Conservation (phyloP, 2,329 filamentous ascomycete species). For the Apiospora saccharicola region DNA sequence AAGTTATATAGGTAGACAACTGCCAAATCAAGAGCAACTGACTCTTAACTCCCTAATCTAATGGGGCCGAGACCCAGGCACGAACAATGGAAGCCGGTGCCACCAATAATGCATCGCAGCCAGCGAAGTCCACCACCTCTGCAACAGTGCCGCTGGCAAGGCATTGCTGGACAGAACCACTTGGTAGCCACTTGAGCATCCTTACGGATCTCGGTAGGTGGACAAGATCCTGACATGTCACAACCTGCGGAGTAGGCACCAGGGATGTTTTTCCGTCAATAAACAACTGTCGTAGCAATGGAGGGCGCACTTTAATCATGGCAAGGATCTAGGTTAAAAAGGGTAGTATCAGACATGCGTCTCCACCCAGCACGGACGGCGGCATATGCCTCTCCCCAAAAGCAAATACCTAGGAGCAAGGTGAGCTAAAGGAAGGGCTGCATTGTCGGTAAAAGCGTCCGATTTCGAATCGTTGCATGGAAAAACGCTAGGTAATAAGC, state of each 20-base stretch:
- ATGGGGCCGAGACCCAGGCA: neutral
- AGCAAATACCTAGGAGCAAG: neutral
- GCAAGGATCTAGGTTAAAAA: conserved; percentile 16
- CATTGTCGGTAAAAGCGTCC: neutral
- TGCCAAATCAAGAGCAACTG: neutral
- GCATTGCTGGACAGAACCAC: conserved; percentile 12
- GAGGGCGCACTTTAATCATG: conserved; percentile 18
- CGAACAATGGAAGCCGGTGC: neutral
- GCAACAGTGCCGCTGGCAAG: neutral
- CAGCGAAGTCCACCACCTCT: neutral
- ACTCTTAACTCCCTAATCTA: neutral
- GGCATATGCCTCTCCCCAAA: neutral
- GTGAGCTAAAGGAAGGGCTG: neutral
- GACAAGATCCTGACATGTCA: neutral
- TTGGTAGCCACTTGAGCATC: neutral
- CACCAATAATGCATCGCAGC: conserved; percentile 1
- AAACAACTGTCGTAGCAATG: conserved; percentile 13
- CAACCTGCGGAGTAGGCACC: neutral
- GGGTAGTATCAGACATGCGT: conserved; percentile 10
- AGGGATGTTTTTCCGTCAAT: conserved; percentile 17
- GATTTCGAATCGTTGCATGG: neutral
- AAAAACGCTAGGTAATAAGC: neutral
- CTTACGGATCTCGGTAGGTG: neutral
- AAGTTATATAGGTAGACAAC: conserved; percentile 2
- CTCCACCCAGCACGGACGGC: neutral